Conservation (phyloP, 208 protist species). For the Naegleria fowleri region DNA sequence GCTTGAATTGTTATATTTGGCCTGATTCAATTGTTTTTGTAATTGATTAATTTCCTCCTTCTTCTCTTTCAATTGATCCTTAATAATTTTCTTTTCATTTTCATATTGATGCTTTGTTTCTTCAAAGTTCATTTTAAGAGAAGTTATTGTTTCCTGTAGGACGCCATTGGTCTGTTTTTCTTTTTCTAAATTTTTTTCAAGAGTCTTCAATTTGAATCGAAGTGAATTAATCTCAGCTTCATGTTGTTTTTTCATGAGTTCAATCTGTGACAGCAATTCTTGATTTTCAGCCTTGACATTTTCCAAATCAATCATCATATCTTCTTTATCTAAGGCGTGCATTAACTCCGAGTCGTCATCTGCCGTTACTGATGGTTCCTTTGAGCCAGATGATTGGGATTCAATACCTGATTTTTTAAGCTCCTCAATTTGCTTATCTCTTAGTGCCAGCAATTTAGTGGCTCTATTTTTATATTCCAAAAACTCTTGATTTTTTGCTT, state of each 20-base stretch:
- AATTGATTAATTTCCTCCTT: neutral
- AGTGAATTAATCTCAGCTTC: neutral
- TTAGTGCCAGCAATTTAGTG: neutral
- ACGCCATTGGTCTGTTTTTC: neutral
- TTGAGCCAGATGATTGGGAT: neutral
- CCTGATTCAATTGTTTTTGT: neutral
- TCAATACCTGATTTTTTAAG: neutral
- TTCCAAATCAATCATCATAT: conserved; percentile 1
- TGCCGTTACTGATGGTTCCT: neutral
- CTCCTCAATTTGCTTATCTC: conserved; percentile 13
- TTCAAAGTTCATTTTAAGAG: neutral
- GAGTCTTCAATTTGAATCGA: conserved; percentile 7
- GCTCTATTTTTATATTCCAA: conserved; percentile 20
- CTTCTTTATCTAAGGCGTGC: neutral
- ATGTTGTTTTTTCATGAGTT: conserved; percentile 14
- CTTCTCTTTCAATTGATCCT: neutral
- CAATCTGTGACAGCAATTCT: neutral
- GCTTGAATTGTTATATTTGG: neutral
- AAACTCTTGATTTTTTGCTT: conserved; percentile 18
- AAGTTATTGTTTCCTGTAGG: neutral
- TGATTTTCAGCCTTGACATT: conserved; percentile 18
- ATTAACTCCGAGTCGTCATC: neutral
- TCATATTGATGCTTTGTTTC: neutral
- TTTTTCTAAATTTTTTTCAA: conserved; percentile 4
- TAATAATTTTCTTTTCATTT: neutral